Evolutionary conservation across 192 early-diverging fungal species (phyloP).

Genomic region (Backusella liffmaniae): DNA sequence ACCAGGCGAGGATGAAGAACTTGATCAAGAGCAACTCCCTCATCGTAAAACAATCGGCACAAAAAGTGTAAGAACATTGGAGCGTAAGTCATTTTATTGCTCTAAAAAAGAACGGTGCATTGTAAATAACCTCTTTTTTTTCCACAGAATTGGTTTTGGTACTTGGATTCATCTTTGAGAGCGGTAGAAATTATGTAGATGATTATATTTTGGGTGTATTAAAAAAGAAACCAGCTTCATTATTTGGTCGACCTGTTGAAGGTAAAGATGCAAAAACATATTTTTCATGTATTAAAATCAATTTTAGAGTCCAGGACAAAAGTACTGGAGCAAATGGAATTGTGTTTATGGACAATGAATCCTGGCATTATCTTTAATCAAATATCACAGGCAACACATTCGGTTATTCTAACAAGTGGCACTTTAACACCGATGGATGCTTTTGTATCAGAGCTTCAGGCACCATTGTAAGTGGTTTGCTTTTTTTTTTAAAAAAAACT

Average conservation of each 20-base stretch:
- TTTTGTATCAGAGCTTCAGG: constrained; percentile 57
- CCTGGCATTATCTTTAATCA: constrained; percentile 44
- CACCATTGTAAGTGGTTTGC: constrained; percentile 36
- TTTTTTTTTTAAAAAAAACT: too few relatives aligned
- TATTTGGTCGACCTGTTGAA: background rate
- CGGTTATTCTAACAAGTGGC: constrained; percentile 62
- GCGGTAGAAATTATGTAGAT: background rate
- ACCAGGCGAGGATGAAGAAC: background rate
- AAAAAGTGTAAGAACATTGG: background rate
- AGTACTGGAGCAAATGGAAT: background rate
- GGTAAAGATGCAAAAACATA: background rate
- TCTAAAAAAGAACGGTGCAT: too few relatives aligned
- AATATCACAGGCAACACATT: constrained; percentile 38
- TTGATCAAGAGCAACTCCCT: background rate
- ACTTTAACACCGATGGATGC: constrained; percentile 60
- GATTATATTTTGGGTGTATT: constrained; percentile 24
- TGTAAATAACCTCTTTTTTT: background rate
- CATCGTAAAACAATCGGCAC: background rate
- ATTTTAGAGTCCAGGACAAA: background rate
- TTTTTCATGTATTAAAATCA: background rate
- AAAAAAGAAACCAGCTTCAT: background rate
- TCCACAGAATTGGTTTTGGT: constrained; percentile 21
- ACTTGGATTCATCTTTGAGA: constrained; percentile 24
- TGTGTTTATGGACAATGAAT: constrained; percentile 40
- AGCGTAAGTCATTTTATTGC: background rate